Evolutionary conservation across 31 red algal genomes (phyloP).

Genomic region (Asparagopsis taxiformis): DNA sequence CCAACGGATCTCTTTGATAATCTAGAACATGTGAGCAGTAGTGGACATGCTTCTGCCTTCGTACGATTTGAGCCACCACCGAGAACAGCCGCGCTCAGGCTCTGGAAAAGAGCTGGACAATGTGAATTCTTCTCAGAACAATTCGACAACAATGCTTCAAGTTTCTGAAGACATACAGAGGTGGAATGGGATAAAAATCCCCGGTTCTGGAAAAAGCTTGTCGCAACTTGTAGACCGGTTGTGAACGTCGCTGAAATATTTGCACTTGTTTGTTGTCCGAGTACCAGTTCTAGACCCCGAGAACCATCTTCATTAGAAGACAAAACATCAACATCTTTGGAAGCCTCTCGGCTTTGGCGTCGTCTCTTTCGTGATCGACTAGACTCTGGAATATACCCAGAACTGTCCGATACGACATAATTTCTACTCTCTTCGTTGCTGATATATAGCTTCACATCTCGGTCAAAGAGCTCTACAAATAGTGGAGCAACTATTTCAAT

Average conservation of each 20-base stretch:
- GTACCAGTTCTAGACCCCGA: background rate
- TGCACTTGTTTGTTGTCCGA: background rate
- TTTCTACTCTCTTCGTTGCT: background rate
- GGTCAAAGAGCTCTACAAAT: too few species aligned
- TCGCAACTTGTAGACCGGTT: background rate
- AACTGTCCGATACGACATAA: background rate
- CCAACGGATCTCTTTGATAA: background rate
- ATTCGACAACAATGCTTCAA: background rate
- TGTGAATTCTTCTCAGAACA: background rate
- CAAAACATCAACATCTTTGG: background rate
- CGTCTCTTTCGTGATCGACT: background rate
- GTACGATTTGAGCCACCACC: slow-evolving; percentile 43
- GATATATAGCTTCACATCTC: background rate
- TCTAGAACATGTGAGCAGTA: slow-evolving; percentile 20
- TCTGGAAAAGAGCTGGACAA: slow-evolving; percentile 2
- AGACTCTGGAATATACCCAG: background rate
- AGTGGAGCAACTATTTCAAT: too few species aligned
- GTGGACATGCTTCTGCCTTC: slow-evolving; percentile 29
- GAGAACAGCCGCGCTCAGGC: slow-evolving; percentile 17
- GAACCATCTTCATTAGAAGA: background rate
- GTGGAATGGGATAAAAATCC: background rate
- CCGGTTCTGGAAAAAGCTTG: background rate
- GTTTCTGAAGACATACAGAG: background rate
- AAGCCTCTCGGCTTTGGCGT: background rate
- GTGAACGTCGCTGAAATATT: background rate